phyloP scores from a whole-genome alignment of 768 basidiomycete genomes.

The Phaeotremella fagi region DNA sequence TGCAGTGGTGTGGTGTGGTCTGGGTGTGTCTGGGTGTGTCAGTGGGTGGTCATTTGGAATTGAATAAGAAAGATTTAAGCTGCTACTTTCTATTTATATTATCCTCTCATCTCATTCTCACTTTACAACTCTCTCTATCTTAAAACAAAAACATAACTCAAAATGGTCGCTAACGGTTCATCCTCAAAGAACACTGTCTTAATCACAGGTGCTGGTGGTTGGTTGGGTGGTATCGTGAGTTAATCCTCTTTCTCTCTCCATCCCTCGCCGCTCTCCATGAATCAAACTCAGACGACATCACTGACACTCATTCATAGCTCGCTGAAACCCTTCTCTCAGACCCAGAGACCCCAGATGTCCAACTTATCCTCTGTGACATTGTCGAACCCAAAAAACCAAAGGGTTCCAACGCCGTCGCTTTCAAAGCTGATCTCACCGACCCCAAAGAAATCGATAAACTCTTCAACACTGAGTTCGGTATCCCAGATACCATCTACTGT shows the following conservation, averaged over 20 bases:
- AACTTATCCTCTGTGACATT: slow-evolving; percentile 57
- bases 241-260: too few species aligned
- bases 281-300: neutral
- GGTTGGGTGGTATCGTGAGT: slow-evolving; percentile 46
- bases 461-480: slow-evolving; percentile 44
- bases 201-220: slow-evolving; percentile 47
- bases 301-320: slow-evolving; percentile 19
- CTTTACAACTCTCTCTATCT: too few species aligned
- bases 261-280: too few species aligned
- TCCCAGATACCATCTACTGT: slow-evolving; percentile 47
- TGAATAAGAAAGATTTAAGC: neutral
- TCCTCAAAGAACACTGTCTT: slow-evolving; percentile 36
- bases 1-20: too few species aligned
- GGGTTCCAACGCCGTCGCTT: slow-evolving; percentile 33
- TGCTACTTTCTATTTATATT: neutral
- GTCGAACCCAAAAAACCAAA: slow-evolving; percentile 47
- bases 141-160: too few species aligned
- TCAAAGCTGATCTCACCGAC: slow-evolving; percentile 45
- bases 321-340: slow-evolving; percentile 37
- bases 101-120: too few species aligned
- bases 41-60: too few species aligned
- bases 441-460: slow-evolving; percentile 35
- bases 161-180: slow-evolving; percentile 4
- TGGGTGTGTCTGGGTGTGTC: too few species aligned
- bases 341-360: slow-evolving; percentile 48